Base-by-base conservation (phyloP, 805 yeast species). In the Candida nitratophila region DNA sequence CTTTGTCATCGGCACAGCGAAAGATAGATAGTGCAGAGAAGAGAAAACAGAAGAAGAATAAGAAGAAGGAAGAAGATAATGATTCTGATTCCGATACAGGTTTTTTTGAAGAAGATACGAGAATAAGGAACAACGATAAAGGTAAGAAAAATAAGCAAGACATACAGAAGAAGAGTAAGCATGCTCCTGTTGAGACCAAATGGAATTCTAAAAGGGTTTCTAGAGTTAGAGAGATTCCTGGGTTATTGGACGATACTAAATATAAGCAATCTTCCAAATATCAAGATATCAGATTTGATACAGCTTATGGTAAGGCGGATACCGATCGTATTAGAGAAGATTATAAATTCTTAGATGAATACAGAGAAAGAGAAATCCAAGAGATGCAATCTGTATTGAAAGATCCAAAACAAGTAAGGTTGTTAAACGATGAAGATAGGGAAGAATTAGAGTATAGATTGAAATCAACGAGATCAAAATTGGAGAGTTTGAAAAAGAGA, bases 261-360 rank as follows among this genome's bases (percentile, higher is more conserved):
- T 53, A 55, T 21, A 59, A 64, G 44, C 54, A 61, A 41, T 54
- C 61, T 15, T 69, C 68, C 15, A 63, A 83, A 26, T 82, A 84
- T 59, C 74, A 77, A 40, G 99, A 93, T 66, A 83, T 95, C 30
- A 73, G 99, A 52, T 93, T 93, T 60, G 96, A 93, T 62, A 76
- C 91, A 3, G 89, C 96, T 0, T 79, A 79, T 50, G 98, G 98
- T 45, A 83, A 79, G 53, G 86, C 93, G 1, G 91, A 90, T 59
- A 65, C 76, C 46, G 66, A 70, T 29, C 70, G 73, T 46, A 76
- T 86, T 16, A 71, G 97, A 47, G 77, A 79, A 55, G 82, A 91
- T 56, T 93, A 93, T 66, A 74, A 78, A 37, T 93, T 93, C 58
- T 66, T 93, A 46, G 96, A 89, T 61, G 89, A 84, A 34, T 93